Base-by-base conservation (phyloP, 345 rosid species). In the Mercurialis annua region DNA sequence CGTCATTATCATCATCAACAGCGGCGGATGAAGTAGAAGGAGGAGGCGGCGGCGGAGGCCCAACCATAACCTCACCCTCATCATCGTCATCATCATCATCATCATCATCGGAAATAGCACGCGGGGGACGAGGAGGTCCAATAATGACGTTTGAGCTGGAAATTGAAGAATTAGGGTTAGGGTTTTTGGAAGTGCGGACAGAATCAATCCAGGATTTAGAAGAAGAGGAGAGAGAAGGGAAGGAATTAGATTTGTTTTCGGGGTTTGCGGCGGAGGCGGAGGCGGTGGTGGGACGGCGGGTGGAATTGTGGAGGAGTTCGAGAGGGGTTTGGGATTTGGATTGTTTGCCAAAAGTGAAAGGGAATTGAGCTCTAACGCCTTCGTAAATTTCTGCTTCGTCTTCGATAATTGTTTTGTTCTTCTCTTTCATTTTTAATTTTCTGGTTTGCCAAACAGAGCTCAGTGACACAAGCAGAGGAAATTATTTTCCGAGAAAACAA, bases 291-390 rank as follows among this genome's bases (percentile, higher is more conserved):
- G 69, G 4, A 24, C 95, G 95, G 77, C 92, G 97, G 61, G 96
- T 91, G 57, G 92, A 55, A 82, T 50, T 84, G 79, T 91, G 97
- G 74, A 91, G 71, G 61, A 81, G 68, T 62, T 91, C 96, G 26
- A 80, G 85, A 46, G 93, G 46, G 49, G 89, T 78, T 57, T 86
- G 85, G 64, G 85, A 70, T 27, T 77, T 86, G 26, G 87, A 76
- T 59, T 83, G 80, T 76, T 91, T 91, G 69, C 97, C 97, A 31
- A 91, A 89, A 23, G 92, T 49, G 38, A 83, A 74, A 72, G 97
- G 97, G 73, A 91, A 89, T 15, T 87, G 87, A 51, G 89, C 86
- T 73, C 96, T 78, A 7, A 82, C 68, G 14, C 90, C 92, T 27
- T 84, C 92, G 73, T 80, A 81, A 18, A 82, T 76, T 62, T 86